A percentile compares a stretch with the other conserved stretches of the same genome.
These are phyloP conservation scores for Candida mesenterica DNA, from an alignment of 1,139 yeast species.

Conservation along the genomic window DNA sequence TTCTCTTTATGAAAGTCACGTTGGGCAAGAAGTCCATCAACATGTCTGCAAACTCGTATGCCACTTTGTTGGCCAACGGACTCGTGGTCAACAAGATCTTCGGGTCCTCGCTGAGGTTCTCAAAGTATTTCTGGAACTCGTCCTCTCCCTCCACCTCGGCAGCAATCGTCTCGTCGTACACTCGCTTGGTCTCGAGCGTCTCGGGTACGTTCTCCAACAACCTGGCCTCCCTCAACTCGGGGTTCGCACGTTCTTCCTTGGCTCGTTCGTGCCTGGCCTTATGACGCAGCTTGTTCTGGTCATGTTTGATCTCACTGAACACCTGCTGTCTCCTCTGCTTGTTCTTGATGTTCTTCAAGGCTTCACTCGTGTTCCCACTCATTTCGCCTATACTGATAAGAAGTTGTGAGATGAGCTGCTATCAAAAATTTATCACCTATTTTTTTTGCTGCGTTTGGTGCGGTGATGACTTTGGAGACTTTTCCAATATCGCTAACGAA, in stretches of 20 bases:
- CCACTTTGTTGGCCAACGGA: slow-evolving; percentile 79
- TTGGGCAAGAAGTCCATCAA: slow-evolving; percentile 84
- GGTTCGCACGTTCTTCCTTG: slow-evolving; percentile 78
- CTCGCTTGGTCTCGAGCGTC: slow-evolving; percentile 86
- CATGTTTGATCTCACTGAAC: slow-evolving; percentile 70
- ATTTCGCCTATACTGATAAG: slow-evolving; percentile 6
- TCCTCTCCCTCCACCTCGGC: slow-evolving; percentile 79
- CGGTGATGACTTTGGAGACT: too few species aligned
- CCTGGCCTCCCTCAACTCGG: slow-evolving; percentile 77
- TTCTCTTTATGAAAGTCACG: slow-evolving; percentile 82
- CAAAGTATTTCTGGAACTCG: slow-evolving; percentile 67
- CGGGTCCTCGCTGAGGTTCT: slow-evolving; percentile 55
- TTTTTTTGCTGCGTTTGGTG: slow-evolving; percentile 5
- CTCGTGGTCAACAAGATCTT: slow-evolving; percentile 88
- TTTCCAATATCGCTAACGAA: too few species aligned
- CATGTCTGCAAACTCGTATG: slow-evolving; percentile 87
- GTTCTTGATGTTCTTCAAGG: slow-evolving; percentile 56
- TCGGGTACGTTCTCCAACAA: slow-evolving; percentile 77
- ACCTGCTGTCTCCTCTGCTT: slow-evolving; percentile 79
- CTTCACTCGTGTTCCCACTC: slow-evolving; percentile 27
- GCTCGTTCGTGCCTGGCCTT: slow-evolving; percentile 74
- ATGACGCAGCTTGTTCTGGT: slow-evolving; percentile 74
- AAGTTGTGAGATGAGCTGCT: slow-evolving; percentile 10
- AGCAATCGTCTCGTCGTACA: slow-evolving; percentile 83
- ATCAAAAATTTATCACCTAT: neutral